Conservation (phyloP, 139 green algal species). For the Asterochloris sp. region DNA sequence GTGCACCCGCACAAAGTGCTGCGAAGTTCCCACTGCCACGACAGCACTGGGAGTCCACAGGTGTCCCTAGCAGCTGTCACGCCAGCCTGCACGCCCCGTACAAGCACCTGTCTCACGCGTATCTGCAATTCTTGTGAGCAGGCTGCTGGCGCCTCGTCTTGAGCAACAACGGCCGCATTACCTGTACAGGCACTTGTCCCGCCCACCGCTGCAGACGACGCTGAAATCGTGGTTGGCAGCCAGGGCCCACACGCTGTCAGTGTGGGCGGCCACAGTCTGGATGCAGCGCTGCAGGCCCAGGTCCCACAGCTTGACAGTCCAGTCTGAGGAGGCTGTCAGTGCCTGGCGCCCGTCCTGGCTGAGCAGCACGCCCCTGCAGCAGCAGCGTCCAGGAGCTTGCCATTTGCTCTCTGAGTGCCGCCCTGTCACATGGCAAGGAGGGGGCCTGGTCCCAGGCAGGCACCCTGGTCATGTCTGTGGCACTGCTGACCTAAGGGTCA, state of each 20-base stretch:
- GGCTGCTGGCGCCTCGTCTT: too few relatives aligned
- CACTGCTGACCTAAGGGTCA: background rate
- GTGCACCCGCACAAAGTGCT: too few relatives aligned
- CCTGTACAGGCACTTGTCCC: conserved; percentile 71
- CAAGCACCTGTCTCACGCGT: too few relatives aligned
- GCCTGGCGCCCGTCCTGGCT: conserved; percentile 60
- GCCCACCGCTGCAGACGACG: conserved; percentile 71
- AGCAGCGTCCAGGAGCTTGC: background rate
- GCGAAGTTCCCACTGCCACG: too few relatives aligned
- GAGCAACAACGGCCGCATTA: background rate
- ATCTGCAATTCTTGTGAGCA: too few relatives aligned
- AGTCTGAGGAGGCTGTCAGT: conserved; percentile 74
- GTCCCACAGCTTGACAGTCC: conserved; percentile 90
- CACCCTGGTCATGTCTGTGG: background rate
- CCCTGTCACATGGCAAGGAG: background rate
- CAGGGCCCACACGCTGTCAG: conserved; percentile 85
- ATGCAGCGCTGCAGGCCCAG: conserved; percentile 80
- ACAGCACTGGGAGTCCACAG: too few relatives aligned
- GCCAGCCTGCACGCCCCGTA: too few relatives aligned
- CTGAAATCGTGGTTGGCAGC: conserved; percentile 36
- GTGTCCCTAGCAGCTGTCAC: too few relatives aligned
- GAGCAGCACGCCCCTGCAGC: conserved; percentile 50
- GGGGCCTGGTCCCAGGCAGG: background rate
- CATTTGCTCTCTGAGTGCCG: background rate
- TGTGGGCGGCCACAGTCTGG: conserved; percentile 71